Base-by-base conservation (phyloP, 805 yeast species). In the Myxozyma kluyveri region DNA sequence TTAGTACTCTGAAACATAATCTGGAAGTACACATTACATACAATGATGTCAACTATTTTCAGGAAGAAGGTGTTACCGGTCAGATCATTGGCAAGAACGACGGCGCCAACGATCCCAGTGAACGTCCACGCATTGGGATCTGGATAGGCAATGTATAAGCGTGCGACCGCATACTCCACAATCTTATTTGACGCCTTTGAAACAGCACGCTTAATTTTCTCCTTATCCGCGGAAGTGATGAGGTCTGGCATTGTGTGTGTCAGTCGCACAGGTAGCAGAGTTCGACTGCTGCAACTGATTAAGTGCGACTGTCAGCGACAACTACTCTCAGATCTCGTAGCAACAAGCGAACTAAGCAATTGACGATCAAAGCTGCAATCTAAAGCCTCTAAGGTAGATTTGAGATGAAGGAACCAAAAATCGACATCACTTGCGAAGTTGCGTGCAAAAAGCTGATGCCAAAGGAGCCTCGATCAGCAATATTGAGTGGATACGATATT, bases 11-110 rank as follows among this genome's bases (percentile, higher is more conserved):
- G 18, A 29, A 7, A 5, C 39, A 17, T 12, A 17, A 12, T n/a
- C 6, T 7, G 14, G 18, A 10, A 10, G 18, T 14, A 29, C 12
- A 32, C 31, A 3, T 14, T 19, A 42, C 57, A 26, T 35, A 59
- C 64, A 32, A 66, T 62, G 29, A 91, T 81, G 64, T 93, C 99
- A 4, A 93, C 95, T 47, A 93, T 67, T 67, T 93, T 93, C 42
- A 93, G 75, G 67, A 89, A 93, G 64, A 87, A 89, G 0, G 96
- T 88, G 68, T 91, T 91, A 2, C 98, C 98, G 1, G 93, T 96
- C 10, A 87, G 69, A 68, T 93, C 99, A 67, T 93, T 96, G 18
- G 86, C 96, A 5, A 93, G 70, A 1, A 82, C 84, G 17, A 90
- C 69, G 0, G 97, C 97, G 3, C 99, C 99, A 3, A 83, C 75